Conservation (phyloP, 768 basidiomycete genomes). For the Exidia glandulosa region DNA sequence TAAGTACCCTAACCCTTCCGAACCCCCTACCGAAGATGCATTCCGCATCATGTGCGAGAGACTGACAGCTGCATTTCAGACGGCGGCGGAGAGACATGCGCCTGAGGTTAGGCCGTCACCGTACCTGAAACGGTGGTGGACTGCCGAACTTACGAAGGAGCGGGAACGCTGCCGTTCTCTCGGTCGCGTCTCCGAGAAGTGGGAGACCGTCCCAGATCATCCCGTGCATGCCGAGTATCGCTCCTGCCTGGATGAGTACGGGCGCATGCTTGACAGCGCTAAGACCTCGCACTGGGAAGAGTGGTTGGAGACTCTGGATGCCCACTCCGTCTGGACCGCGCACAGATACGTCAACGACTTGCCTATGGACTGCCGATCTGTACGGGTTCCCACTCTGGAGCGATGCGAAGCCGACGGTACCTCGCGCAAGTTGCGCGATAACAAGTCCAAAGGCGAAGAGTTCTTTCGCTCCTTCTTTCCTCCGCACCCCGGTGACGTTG, state of each 20-base stretch:
- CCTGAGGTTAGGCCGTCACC: constrained; percentile 12
- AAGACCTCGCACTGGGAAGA: constrained; percentile 15
- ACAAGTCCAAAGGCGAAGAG: constrained; percentile 11
- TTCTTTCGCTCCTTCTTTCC: constrained; percentile 18
- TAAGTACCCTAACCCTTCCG: background rate
- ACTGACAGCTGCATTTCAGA: constrained; percentile 10
- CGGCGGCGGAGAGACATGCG: constrained; percentile 9
- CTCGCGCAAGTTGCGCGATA: constrained; percentile 6
- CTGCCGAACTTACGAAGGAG: constrained; percentile 15
- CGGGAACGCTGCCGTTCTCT: constrained; percentile 6
- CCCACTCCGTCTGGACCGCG: constrained; percentile 11
- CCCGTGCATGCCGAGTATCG: constrained; percentile 5
- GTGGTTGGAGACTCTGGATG: constrained; percentile 11
- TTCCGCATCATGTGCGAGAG: constrained; percentile 3
- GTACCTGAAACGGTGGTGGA: constrained; percentile 25
- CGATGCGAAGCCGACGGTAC: background rate
- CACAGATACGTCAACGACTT: constrained; percentile 2
- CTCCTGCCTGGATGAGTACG: constrained; percentile 6
- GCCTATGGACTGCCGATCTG: background rate
- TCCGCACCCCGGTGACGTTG: background rate
- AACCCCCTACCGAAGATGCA: background rate
- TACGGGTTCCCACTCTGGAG: too few relatives aligned
- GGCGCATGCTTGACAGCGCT: constrained; percentile 5
- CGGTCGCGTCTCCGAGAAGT: background rate
- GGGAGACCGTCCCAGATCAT: background rate